phyloP scores from a whole-genome alignment of 2,329 filamentous ascomycete species.

The Verticillium nonalfalfae region DNA sequence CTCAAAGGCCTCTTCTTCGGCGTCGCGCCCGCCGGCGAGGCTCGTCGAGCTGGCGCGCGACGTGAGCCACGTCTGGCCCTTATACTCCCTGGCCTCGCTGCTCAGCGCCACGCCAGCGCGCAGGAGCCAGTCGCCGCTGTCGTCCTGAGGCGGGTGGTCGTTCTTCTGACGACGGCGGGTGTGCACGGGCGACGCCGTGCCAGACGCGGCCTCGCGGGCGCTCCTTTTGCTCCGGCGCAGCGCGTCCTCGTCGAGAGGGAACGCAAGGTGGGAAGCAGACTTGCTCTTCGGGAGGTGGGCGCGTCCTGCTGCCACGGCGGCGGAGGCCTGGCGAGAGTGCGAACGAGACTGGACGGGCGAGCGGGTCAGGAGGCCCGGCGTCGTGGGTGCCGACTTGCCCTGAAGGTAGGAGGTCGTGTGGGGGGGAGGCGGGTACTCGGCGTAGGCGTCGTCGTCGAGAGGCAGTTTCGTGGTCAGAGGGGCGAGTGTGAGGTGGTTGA shows the following conservation, averaged over 20 bases:
- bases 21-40: constrained; percentile 43
- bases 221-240: constrained; percentile 1
- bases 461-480: constrained; percentile 57
- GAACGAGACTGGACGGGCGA: constrained; percentile 45
- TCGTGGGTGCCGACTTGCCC: constrained; percentile 57
- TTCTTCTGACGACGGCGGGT: constrained; percentile 8
- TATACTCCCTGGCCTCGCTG: constrained; percentile 57
- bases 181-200: constrained; percentile 24
- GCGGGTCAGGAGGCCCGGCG: constrained; percentile 55
- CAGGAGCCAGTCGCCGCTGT: constrained; percentile 59
- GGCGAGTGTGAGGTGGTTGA: constrained; percentile 57
- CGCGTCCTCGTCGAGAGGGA: constrained; percentile 15
- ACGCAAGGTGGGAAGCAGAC: constrained; percentile 50
- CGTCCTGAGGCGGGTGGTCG: constrained; percentile 22
- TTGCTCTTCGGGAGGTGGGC: constrained; percentile 51
- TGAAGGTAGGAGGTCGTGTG: constrained; percentile 50
- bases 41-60: constrained; percentile 59
- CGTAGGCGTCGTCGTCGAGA: constrained; percentile 42
- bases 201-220: constrained; percentile 15
- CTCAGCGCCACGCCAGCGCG: constrained; percentile 57
- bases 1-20: constrained; percentile 47
- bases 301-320: constrained; percentile 17
- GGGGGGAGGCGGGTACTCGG: constrained; percentile 28
- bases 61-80: constrained; percentile 64
- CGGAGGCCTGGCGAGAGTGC: constrained; percentile 36